Conservation (phyloP, 1,284 basidiomycete genomes). For the Singerocomus inundabilis region DNA sequence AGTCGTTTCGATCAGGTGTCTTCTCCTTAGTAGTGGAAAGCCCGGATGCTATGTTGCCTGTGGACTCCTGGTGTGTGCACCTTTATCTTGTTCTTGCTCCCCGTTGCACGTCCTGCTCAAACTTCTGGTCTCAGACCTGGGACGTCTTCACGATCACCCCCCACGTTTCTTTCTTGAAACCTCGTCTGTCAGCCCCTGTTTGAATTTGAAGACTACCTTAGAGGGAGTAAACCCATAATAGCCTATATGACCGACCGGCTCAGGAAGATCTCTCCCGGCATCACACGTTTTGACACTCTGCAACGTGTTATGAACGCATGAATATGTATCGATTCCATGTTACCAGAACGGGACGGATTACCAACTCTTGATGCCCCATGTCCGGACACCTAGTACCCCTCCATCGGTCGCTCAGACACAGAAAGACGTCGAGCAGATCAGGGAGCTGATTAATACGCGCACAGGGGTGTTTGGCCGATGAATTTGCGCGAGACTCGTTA, state of each 20-base stretch:
- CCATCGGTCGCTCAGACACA: slow-evolving; percentile 55
- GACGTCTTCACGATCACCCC: slow-evolving; percentile 91
- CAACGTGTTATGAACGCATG: not conserved
- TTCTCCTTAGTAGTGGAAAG: slow-evolving; percentile 93
- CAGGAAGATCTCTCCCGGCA: slow-evolving; percentile 88
- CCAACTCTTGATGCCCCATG: slow-evolving; percentile 88
- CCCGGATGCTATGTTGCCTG: slow-evolving; percentile 95
- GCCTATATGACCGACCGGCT: slow-evolving; percentile 86
- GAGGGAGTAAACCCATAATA: slow-evolving; percentile 93
- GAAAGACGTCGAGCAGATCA: slow-evolving; percentile 70
- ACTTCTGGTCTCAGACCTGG: slow-evolving; percentile 68
- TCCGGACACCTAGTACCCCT: slow-evolving; percentile 89
- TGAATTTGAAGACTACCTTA: slow-evolving; percentile 91
- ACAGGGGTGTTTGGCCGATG: slow-evolving; percentile 94
- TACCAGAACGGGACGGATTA: slow-evolving; percentile 74
- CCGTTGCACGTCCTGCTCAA: not conserved
- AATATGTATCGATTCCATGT: not conserved
- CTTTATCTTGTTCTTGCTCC: not conserved
- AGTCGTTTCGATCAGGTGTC: slow-evolving; percentile 75
- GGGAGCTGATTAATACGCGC: slow-evolving; percentile 78
- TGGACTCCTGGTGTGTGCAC: slow-evolving; percentile 70
- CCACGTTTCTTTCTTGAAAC: slow-evolving; percentile 92
- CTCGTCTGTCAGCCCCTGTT: slow-evolving; percentile 96
- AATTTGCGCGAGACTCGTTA: slow-evolving; percentile 95
- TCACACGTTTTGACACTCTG: slow-evolving; percentile 46